These are phyloP conservation scores for Epichloe sibirici DNA, from an alignment of 2,329 filamentous ascomycete species.

Conservation along the genomic window DNA sequence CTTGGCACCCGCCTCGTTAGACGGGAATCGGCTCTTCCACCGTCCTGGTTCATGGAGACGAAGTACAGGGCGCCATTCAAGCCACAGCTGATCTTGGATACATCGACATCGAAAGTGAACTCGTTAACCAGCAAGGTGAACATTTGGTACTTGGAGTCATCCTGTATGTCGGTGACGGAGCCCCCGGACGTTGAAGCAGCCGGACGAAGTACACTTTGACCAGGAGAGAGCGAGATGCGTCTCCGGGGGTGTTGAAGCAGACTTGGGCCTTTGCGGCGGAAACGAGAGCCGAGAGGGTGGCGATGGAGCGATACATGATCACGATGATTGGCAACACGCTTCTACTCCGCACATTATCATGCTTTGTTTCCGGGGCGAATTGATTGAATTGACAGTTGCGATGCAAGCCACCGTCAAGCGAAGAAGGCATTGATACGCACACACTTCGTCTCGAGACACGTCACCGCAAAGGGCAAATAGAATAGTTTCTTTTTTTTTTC, in stretches of 20 bases:
- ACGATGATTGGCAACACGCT: too few species aligned
- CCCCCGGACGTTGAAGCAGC: conserved; percentile 39
- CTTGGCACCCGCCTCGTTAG: conserved; percentile 42
- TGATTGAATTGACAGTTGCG: too few species aligned
- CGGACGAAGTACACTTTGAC: conserved; percentile 38
- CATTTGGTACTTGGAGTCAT: not conserved
- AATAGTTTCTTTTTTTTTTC: not conserved
- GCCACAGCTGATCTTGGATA: conserved; percentile 55
- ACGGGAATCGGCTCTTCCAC: conserved; percentile 36
- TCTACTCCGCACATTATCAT: too few species aligned
- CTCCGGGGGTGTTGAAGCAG: conserved; percentile 36
- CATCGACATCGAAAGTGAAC: conserved; percentile 22
- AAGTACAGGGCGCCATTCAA: conserved; percentile 62
- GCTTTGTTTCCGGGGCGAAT: too few species aligned
- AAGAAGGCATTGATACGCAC: too few species aligned
- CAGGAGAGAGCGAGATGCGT: conserved; percentile 41
- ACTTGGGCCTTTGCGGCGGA: conserved; percentile 28
- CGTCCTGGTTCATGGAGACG: conserved; percentile 47
- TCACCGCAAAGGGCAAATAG: too few species aligned
- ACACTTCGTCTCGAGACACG: too few species aligned
- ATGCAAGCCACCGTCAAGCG: too few species aligned
- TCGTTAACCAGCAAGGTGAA: not conserved
- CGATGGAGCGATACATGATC: not conserved
- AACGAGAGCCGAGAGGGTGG: not conserved
- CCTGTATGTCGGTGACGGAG: conserved; percentile 32